Base-by-base conservation (phyloP, 2,329 filamentous ascomycete genomes). In the Rhytidhysteron rufulum region DNA sequence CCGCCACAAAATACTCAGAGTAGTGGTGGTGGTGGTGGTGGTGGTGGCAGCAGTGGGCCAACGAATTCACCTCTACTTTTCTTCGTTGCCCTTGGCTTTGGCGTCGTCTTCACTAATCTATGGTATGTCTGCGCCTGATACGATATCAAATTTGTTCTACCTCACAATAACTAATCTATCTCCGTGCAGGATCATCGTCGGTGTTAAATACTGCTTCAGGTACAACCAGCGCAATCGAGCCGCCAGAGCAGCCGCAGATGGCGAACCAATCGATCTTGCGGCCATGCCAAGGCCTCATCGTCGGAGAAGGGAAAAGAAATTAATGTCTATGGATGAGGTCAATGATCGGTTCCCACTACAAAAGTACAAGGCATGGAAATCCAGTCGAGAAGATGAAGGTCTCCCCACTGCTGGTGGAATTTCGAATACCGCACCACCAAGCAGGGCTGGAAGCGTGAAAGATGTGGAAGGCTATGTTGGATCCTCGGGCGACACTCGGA, bases 241-340 rank as follows among this genome's bases (percentile, higher is more conserved):
- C 45, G 71, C 88, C 57, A 82, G 88, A 54, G 71, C 78, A 50
- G 86, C 89, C 55, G 86, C 90, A 51, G 86, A 86, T 62, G 69
- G 69, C 45, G 90, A 96, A 48, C 87, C 86, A 13, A 94, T 98
- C 58, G 89, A 89, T 47, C 73, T 98, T 49, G 80, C 90, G 43
- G 79, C 84, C 42, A 89, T 97, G 78, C 87, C 88, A 42, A 73
- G 88, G 44, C 85, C 88, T 37, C 90, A 93, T 63, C 81, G 93
- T 42, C 80, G 91, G 57, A 80, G 91, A 50, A 82, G 90, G 44
- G 93, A 98, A 68, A 98, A 98, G 81, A 98, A 96, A 66, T 69
- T 98, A 53, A 97, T 98, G 93, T 87, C 86, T 2, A 96, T 97
- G 83, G 93, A 98, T 47, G 93, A 98, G 68, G 93, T 98, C 48